Conservation (phyloP, 345 rosid genomes). For the Draba incana region DNA sequence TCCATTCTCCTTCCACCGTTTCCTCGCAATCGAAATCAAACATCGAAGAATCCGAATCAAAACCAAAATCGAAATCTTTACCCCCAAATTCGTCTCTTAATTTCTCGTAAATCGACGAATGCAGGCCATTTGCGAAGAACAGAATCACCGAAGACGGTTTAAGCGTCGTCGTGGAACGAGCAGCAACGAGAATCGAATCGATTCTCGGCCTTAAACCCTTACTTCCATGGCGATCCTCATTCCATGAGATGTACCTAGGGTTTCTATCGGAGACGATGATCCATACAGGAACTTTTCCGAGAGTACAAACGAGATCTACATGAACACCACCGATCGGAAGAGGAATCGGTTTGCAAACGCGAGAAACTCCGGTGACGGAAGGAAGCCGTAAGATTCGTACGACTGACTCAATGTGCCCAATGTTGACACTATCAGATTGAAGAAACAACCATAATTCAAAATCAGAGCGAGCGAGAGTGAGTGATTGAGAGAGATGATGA, state of each 20-base stretch:
- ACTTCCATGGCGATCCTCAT: conserved; percentile 32
- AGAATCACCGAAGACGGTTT: conserved; percentile 66
- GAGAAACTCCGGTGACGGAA: conserved; percentile 65
- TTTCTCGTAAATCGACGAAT: conserved; percentile 39
- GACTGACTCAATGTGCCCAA: conserved; percentile 83
- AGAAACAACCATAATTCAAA: not conserved
- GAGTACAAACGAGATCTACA: conserved; percentile 73
- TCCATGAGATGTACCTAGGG: conserved; percentile 69
- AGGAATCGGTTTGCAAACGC: conserved; percentile 75
- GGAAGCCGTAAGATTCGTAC: conserved; percentile 62
- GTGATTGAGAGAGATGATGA: not conserved
- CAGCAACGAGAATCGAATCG: conserved; percentile 54
- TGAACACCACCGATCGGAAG: conserved; percentile 44
- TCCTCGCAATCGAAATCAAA: conserved; percentile 50
- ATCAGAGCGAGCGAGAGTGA: not conserved
- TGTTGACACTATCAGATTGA: conserved; percentile 55
- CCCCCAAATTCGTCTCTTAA: conserved; percentile 60
- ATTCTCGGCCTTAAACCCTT: conserved; percentile 67
- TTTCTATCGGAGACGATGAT: conserved; percentile 84
- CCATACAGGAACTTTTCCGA: conserved; percentile 73
- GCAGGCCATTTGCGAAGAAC: conserved; percentile 71
- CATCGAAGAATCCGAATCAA: conserved; percentile 42
- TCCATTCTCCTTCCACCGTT: conserved; percentile 67
- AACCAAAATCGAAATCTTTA: conserved; percentile 27
- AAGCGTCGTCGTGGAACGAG: conserved; percentile 45